These are phyloP conservation scores for Linum tenue DNA, from an alignment of 345 rosid species.

Conservation along the genomic window DNA sequence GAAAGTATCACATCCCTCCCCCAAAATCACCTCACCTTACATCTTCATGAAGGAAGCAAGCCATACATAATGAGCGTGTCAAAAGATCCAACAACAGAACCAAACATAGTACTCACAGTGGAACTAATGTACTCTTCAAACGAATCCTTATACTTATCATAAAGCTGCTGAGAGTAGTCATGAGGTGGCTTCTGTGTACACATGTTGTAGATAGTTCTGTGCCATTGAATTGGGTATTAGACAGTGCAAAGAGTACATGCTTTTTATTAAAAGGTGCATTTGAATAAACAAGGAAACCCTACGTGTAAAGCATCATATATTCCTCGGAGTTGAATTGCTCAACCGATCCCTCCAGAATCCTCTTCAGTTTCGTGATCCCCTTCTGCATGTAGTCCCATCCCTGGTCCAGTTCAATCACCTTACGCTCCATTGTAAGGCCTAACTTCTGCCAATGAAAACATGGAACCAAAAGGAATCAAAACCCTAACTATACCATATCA, in stretches of 20 bases:
- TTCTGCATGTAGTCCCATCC: slow-evolving; percentile 9
- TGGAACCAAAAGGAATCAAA: no score
- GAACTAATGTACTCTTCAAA: slow-evolving; percentile 23
- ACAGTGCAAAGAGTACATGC: background rate
- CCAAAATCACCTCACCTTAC: background rate
- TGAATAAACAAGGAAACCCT: background rate
- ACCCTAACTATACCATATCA: no score
- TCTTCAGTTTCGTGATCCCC: slow-evolving; percentile 9
- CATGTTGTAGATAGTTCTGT: slow-evolving; percentile 31
- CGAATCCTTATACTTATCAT: slow-evolving; percentile 22
- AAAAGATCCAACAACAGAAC: background rate
- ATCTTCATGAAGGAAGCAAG: background rate
- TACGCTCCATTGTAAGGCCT: background rate
- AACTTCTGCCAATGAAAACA: background rate
- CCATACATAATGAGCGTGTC: background rate
- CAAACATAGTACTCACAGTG: slow-evolving; percentile 12
- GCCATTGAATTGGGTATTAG: background rate
- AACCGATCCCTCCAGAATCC: slow-evolving; percentile 18
- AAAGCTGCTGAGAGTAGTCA: slow-evolving; percentile 28
- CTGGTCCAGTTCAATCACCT: slow-evolving; percentile 5
- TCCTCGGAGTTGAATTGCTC: slow-evolving; percentile 34
- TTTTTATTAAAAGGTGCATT: background rate
- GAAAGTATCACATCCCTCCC: background rate
- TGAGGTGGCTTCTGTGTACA: slow-evolving; percentile 33
- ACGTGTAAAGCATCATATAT: slow-evolving; percentile 36